These are phyloP conservation scores for Chloranthus sessilifolius DNA, from an alignment of 164 flowering plant species.

Conservation along the genomic window DNA sequence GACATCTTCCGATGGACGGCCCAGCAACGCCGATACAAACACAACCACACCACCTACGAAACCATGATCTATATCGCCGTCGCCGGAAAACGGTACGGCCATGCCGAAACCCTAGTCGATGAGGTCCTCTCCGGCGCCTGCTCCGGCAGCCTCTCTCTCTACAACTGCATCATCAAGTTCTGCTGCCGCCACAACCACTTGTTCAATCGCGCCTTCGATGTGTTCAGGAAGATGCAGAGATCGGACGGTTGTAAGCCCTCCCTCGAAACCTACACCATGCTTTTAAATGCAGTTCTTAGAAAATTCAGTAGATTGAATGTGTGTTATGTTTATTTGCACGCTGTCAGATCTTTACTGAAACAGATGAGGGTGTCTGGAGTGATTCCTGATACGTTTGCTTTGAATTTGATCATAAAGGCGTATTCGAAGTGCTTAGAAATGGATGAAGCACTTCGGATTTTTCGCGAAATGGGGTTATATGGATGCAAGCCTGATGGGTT, in stretches of 20 bases:
- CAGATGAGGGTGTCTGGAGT: conserved; percentile 84
- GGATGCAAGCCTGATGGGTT: conserved; percentile 63
- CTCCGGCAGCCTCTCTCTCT: conserved; percentile 40
- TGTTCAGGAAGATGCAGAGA: conserved; percentile 67
- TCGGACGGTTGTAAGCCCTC: conserved; percentile 52
- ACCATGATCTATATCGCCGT: conserved; percentile 46
- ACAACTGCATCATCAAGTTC: conserved; percentile 52
- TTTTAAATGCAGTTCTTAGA: conserved; percentile 46
- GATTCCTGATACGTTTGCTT: conserved; percentile 53
- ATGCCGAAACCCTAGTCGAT: conserved; percentile 58
- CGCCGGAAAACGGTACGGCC: conserved; percentile 33
- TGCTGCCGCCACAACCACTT: conserved; percentile 48
- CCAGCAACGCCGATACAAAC: conserved; percentile 63
- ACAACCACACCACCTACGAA: conserved; percentile 52
- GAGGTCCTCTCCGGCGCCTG: conserved; percentile 88
- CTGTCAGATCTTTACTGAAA: conserved; percentile 57
- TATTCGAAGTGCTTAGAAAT: conserved; percentile 61
- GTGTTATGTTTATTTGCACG: conserved; percentile 55
- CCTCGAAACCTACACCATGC: conserved; percentile 59
- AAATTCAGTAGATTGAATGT: conserved; percentile 57
- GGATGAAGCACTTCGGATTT: conserved; percentile 72
- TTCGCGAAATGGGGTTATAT: conserved; percentile 82
- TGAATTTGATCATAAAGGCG: conserved; percentile 88
- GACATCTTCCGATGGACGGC: conserved; percentile 95
- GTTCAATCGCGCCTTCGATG: conserved; percentile 69